A percentile compares a stretch with the other conserved stretches of the same genome.
phyloP scores from a whole-genome alignment of 2,329 filamentous ascomycete genomes.

The Neonectria punicea region DNA sequence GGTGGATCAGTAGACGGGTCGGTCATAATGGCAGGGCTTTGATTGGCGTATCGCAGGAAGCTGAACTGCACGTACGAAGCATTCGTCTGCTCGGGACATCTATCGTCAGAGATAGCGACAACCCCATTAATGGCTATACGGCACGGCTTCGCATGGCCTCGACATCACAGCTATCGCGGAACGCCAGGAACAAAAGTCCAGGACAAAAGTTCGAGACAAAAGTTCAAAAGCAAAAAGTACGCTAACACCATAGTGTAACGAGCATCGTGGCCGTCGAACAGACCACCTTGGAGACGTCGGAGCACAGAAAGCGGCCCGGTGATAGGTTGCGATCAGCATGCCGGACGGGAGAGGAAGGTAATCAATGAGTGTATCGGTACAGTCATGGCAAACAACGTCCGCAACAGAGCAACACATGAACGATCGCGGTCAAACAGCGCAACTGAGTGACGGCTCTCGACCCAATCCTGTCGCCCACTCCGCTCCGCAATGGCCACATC shows the following conservation, averaged over 20 bases:
- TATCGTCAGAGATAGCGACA: not conserved
- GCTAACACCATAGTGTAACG: not conserved
- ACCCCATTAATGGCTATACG: too few species aligned
- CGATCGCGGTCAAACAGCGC: not conserved
- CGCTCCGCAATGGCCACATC: not conserved
- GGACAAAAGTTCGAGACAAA: slow-evolving; percentile 3
- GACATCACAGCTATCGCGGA: not conserved
- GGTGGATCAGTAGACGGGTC: not conserved
- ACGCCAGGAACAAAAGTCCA: not conserved
- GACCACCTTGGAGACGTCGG: not conserved
- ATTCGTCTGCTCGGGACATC: not conserved
- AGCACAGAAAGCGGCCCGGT: not conserved
- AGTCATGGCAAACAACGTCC: not conserved
- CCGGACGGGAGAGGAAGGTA: not conserved
- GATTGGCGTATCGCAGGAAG: not conserved
- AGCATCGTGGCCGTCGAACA: not conserved
- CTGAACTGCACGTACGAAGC: not conserved
- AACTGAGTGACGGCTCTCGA: not conserved
- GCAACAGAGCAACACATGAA: not conserved
- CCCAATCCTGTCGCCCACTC: not conserved
- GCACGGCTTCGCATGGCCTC: not conserved
- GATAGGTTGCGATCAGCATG: not conserved
- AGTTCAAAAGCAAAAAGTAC: not conserved
- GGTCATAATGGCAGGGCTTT: not conserved
- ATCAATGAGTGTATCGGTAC: not conserved